Percentiles rank a stretch among this genome's conserved stretches.
These are phyloP conservation scores for Fomitopsis pulvina DNA, from an alignment of 768 basidiomycete genomes.

Conservation along the genomic window DNA sequence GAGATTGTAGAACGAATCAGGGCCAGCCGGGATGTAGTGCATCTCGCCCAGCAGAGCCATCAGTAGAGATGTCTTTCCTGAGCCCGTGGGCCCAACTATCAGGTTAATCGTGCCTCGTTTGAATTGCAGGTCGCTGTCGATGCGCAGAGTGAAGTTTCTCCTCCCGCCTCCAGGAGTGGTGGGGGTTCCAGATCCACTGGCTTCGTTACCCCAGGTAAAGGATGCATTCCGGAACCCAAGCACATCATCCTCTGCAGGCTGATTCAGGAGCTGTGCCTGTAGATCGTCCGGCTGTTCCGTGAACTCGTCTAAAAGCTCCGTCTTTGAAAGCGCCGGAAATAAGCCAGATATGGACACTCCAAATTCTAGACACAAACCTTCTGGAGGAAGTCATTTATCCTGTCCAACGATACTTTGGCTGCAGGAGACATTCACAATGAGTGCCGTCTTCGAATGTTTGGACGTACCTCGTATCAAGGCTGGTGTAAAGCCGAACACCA, in stretches of 20 bases:
- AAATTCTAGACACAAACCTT: conserved; percentile 12
- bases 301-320: conserved; percentile 43
- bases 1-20: conserved; percentile 61
- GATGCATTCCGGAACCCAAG: conserved; percentile 49
- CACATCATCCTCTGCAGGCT: conserved; percentile 16
- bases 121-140: conserved; percentile 48
- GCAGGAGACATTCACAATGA: too few species aligned
- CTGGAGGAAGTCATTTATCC: conserved; percentile 42
- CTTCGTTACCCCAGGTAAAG: conserved; percentile 51
- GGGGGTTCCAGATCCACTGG: conserved; percentile 32
- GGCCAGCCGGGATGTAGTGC: conserved; percentile 45
- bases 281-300: conserved; percentile 18
- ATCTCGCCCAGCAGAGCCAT: conserved; percentile 40
- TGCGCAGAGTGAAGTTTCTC: conserved; percentile 42
- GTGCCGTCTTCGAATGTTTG: too few species aligned
- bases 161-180: conserved; percentile 25
- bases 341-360: too few species aligned
- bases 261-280: not conserved
- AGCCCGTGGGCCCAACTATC: conserved; percentile 50
- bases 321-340: conserved; percentile 18
- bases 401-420: conserved; percentile 60
- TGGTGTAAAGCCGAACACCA: conserved; percentile 26
- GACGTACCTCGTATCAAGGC: too few species aligned
- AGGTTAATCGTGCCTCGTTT: conserved; percentile 44
- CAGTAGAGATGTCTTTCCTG: conserved; percentile 55